Percentiles rank a stretch among this genome's conserved stretches.
phyloP scores from a whole-genome alignment of 805 yeast genomes.

The Wickerhamomyces pijperi region DNA sequence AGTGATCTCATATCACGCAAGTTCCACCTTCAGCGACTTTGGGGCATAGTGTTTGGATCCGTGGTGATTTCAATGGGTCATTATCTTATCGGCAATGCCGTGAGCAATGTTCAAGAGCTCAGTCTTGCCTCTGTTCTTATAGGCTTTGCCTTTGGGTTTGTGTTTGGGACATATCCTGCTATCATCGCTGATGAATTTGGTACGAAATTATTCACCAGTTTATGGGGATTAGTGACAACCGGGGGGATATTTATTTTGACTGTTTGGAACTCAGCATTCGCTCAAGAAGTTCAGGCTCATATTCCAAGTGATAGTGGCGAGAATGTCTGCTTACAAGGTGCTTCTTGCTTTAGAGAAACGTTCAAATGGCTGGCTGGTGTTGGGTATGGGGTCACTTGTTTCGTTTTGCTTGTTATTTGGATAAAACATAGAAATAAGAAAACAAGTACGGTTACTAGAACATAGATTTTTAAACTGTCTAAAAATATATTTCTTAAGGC shows the following conservation, averaged over 20 bases:
- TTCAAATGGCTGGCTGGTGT: conserved; percentile 11
- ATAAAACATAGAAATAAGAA: too few relatives aligned
- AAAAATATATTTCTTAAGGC: too few relatives aligned
- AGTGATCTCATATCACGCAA: conserved; percentile 49
- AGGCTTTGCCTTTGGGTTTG: conserved; percentile 60
- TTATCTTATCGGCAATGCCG: conserved; percentile 21
- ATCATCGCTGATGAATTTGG: conserved; percentile 67
- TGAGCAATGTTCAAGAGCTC: conserved; percentile 28
- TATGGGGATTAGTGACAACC: conserved; percentile 68
- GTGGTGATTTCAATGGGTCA: conserved; percentile 27
- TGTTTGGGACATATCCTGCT: conserved; percentile 69
- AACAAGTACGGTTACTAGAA: too few relatives aligned
- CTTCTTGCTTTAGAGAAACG: conserved; percentile 35
- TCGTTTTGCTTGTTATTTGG: conserved; percentile 10
- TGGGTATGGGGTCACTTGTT: conserved; percentile 1
- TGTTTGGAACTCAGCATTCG: conserved; percentile 43
- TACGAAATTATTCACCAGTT: conserved; percentile 52
- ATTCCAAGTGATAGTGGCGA: conserved; percentile 29
- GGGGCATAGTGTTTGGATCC: conserved; percentile 45
- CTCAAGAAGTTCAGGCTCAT: conserved; percentile 38
- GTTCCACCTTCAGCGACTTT: conserved; percentile 45
- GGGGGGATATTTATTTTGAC: conserved; percentile 54
- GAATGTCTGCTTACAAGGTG: conserved; percentile 33
- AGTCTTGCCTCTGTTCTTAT: conserved; percentile 39
- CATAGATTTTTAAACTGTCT: too few relatives aligned